Conservation (phyloP, 768 basidiomycete species). For the Mycena pura region DNA sequence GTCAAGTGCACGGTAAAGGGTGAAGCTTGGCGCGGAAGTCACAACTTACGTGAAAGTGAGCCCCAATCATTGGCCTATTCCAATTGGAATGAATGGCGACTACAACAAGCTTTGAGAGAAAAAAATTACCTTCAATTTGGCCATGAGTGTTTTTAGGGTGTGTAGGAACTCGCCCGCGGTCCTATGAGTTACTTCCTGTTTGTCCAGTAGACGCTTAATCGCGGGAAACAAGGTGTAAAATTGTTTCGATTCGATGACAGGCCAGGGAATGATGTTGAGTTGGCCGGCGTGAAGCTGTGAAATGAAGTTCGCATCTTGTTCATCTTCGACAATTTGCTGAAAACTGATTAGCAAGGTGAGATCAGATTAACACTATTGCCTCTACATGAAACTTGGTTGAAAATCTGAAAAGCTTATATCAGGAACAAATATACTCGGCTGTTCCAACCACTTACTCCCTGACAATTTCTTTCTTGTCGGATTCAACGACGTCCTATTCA, state of each 20-base stretch:
- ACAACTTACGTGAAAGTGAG: constrained; percentile 62
- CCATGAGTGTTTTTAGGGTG: constrained; percentile 68
- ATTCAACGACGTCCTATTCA: constrained; percentile 66
- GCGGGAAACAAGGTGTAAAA: constrained; percentile 63
- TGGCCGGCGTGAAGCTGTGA: constrained; percentile 62
- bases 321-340: constrained; percentile 65
- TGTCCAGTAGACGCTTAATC: constrained; percentile 54
- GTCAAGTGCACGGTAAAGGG: background rate
- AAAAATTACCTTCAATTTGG: constrained; percentile 63
- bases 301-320: constrained; percentile 69
- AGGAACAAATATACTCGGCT: background rate
- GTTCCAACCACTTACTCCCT: constrained; percentile 51
- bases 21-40: background rate
- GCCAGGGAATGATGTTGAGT: constrained; percentile 69
- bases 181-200: constrained; percentile 54
- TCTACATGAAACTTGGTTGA: constrained; percentile 54
- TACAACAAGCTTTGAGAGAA: background rate
- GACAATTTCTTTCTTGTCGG: constrained; percentile 63
- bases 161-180: constrained; percentile 62
- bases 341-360: background rate
- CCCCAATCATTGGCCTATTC: constrained; percentile 69
- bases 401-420: constrained; percentile 48
- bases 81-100: background rate
- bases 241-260: constrained; percentile 65
- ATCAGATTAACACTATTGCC: background rate